Conservation (phyloP, 169 alveolate genomes). For the Ichthyophthirius multifiliis region DNA sequence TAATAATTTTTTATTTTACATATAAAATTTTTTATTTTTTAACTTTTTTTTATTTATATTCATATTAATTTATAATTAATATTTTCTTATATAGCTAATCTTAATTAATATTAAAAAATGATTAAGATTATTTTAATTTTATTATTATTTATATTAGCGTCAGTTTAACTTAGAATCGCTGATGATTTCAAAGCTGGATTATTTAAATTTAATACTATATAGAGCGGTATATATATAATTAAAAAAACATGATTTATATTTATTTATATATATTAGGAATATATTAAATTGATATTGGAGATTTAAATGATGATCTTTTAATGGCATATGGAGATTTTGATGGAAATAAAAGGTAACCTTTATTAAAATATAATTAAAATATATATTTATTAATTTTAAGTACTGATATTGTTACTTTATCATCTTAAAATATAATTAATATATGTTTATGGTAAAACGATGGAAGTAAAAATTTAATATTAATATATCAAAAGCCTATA, state of each 20-base stretch:
- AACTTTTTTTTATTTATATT: no score
- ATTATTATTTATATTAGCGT: no score
- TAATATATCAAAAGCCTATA: background rate
- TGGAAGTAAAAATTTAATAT: background rate
- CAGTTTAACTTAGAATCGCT: background rate
- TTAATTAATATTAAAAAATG: no score
- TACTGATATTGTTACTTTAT: background rate
- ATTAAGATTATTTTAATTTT: no score
- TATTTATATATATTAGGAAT: background rate
- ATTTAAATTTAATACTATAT: background rate
- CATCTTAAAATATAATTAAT: background rate
- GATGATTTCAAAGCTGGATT: background rate
- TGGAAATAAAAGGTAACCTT: conserved; percentile 35
- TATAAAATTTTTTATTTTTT: no score
- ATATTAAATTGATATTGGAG: conserved; percentile 22
- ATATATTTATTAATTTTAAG: background rate
- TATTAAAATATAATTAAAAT: conserved; percentile 1
- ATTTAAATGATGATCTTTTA: background rate
- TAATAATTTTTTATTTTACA: no score
- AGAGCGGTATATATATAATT: background rate
- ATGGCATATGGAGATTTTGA: conserved; percentile 36
- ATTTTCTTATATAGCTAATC: no score
- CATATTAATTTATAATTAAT: no score
- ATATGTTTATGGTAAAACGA: background rate
- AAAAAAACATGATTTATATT: background rate